Evolutionary conservation across 345 rosid species (phyloP).

Genomic region (Eucalyptus dawsonii): DNA sequence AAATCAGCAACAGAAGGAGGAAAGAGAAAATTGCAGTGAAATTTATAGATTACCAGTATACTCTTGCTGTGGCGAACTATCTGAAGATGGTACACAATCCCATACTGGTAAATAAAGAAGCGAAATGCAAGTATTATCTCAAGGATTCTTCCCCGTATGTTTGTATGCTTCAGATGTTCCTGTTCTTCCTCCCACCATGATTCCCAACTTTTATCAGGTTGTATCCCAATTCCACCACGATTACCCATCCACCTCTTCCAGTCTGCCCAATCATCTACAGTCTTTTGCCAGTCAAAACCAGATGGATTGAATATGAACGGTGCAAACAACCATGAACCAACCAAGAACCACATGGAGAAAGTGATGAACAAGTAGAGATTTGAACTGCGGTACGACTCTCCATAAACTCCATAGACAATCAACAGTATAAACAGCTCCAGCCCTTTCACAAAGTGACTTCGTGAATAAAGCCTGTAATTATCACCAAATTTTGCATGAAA

Average conservation of each 20-base stretch:
- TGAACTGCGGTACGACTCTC: conserved; percentile 68
- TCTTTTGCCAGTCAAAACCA: conserved; percentile 98
- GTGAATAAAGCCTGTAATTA: conserved; percentile 78
- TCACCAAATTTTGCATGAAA: conserved; percentile 87
- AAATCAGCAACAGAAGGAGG: not conserved
- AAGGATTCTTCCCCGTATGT: conserved; percentile 55
- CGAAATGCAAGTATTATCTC: conserved; percentile 76
- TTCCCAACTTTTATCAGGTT: conserved; percentile 70
- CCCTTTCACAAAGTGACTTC: conserved; percentile 95
- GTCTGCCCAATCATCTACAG: conserved; percentile 96
- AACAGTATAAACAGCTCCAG: conserved; percentile 63
- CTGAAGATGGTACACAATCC: conserved; percentile 92
- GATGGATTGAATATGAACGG: conserved; percentile 93
- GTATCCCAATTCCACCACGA: conserved; percentile 94
- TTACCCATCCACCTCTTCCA: conserved; percentile 99
- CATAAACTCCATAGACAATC: conserved; percentile 64
- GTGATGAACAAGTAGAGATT: conserved; percentile 59
- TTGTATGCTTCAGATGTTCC: conserved; percentile 68
- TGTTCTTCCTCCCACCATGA: conserved; percentile 98
- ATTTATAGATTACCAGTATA: conserved; percentile 34
- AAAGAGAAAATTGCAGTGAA: not conserved
- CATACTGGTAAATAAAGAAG: conserved; percentile 85
- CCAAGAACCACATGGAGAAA: conserved; percentile 88
- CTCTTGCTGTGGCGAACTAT: conserved; percentile 56
- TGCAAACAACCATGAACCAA: conserved; percentile 88